Conservation (phyloP, 2,329 filamentous ascomycete genomes). For the Lanzia echinophila region DNA sequence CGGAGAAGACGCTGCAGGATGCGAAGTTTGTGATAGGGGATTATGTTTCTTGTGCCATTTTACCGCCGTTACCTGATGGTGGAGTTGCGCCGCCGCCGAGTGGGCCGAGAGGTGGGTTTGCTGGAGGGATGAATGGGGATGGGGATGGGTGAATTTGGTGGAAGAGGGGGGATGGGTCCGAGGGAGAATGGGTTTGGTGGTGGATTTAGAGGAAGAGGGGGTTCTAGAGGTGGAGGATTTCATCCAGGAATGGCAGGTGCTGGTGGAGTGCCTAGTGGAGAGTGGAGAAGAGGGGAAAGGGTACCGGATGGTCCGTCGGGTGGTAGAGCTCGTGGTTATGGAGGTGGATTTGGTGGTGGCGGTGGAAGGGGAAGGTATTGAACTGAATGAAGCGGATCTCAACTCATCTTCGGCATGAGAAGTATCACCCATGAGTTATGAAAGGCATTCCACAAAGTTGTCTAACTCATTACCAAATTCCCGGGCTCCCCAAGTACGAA, state of each 20-base stretch:
- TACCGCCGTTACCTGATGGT: slow-evolving; percentile 69
- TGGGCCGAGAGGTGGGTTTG: slow-evolving; percentile 33
- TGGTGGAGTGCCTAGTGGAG: slow-evolving; percentile 40
- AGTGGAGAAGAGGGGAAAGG: slow-evolving; percentile 61
- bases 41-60: slow-evolving; percentile 75
- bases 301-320: slow-evolving; percentile 45
- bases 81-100: slow-evolving; percentile 59
- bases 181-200: slow-evolving; percentile 32
- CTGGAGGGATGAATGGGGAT: slow-evolving; percentile 19
- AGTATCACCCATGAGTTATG: slow-evolving; percentile 1
- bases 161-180: slow-evolving; percentile 33
- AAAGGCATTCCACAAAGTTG: background rate
- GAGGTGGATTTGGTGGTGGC: slow-evolving; percentile 42
- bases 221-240: slow-evolving; percentile 33
- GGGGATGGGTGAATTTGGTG: slow-evolving; percentile 35
- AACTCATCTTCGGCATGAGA: background rate
- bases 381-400: background rate
- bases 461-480: too few species aligned
- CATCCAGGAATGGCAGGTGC: slow-evolving; percentile 33
- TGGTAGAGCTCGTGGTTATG: slow-evolving; percentile 40
- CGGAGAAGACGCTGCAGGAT: slow-evolving; percentile 68
- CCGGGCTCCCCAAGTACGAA: too few species aligned
- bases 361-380: slow-evolving; percentile 34
- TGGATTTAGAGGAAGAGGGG: slow-evolving; percentile 31
- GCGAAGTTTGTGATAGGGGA: slow-evolving; percentile 83